Evolutionary conservation across 768 basidiomycete species (phyloP).

Genomic region (Chiua virens): DNA sequence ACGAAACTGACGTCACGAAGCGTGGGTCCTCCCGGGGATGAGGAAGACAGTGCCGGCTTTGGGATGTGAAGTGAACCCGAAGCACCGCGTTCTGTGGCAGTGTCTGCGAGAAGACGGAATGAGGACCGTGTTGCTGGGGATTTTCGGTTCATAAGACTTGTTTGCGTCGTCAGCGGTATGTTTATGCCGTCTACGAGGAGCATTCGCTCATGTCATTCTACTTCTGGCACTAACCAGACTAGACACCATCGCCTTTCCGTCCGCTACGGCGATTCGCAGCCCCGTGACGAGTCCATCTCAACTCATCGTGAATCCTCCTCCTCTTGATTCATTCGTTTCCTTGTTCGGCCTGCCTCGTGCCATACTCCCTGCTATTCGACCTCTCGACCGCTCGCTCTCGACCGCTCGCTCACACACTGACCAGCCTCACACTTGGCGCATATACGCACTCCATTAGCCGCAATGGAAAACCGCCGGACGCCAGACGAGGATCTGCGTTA

Average conservation of each 20-base stretch:
- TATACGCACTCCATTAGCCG: no score
- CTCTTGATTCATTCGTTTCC: slow-evolving; percentile 4
- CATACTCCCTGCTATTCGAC: no score
- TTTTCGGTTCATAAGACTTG: background rate
- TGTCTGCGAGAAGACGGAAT: background rate
- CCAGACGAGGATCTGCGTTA: slow-evolving; percentile 10
- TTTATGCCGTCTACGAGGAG: background rate
- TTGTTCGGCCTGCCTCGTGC: background rate
- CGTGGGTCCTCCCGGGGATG: no score
- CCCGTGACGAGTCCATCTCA: background rate
- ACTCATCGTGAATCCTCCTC: slow-evolving; percentile 15
- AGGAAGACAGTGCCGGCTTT: no score
- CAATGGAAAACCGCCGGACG: no score
- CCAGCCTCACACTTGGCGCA: no score
- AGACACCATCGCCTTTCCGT: background rate
- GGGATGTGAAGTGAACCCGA: background rate
- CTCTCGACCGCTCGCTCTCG: background rate
- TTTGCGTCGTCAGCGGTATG: background rate
- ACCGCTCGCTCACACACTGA: slow-evolving; percentile 1
- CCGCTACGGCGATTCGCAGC: slow-evolving; percentile 11
- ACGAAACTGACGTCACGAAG: no score
- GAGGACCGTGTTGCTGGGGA: background rate
- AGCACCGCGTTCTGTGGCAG: background rate
- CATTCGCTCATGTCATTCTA: background rate
- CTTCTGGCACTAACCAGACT: background rate